phyloP scores from a whole-genome alignment of 129 eudicot species.

The Ambrosia trifida region DNA sequence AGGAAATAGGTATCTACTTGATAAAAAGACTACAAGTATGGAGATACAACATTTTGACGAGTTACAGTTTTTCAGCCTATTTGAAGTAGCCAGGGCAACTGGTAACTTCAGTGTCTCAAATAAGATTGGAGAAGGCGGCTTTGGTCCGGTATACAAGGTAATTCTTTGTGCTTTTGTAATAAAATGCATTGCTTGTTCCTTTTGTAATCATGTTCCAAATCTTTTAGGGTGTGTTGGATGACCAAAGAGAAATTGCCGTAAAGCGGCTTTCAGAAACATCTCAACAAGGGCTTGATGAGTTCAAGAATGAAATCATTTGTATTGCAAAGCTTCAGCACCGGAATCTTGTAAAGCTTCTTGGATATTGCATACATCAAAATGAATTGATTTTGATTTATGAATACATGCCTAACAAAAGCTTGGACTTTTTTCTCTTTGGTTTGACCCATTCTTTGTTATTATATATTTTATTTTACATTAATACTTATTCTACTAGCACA shows the following conservation, averaged over 20 bases:
- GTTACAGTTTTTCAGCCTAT: not conserved
- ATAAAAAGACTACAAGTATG: not conserved
- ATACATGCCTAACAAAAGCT: not conserved
- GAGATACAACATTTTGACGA: not conserved
- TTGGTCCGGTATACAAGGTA: not conserved
- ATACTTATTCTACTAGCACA: not conserved
- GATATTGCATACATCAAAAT: too few relatives aligned
- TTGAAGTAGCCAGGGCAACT: not conserved
- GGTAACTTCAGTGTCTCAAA: not conserved
- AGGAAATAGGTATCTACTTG: not conserved
- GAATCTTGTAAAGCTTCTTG: too few relatives aligned
- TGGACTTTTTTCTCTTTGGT: slow-evolving; percentile 1
- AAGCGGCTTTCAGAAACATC: slow-evolving; percentile 11
- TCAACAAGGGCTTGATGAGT: not conserved
- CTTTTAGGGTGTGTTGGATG: slow-evolving; percentile 10
- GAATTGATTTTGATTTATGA: not conserved
- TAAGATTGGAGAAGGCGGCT: slow-evolving; percentile 3
- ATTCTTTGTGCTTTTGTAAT: not conserved
- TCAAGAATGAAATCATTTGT: too few relatives aligned
- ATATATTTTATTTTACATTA: not conserved
- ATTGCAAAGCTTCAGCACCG: too few relatives aligned
- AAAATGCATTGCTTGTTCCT: not conserved
- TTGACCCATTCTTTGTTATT: not conserved
- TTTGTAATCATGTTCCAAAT: not conserved
- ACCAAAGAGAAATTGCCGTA: not conserved